Percentiles rank a stretch among this genome's conserved stretches.
phyloP scores from a whole-genome alignment of 2,329 filamentous ascomycete species.

The Cryphonectria radicalis region DNA sequence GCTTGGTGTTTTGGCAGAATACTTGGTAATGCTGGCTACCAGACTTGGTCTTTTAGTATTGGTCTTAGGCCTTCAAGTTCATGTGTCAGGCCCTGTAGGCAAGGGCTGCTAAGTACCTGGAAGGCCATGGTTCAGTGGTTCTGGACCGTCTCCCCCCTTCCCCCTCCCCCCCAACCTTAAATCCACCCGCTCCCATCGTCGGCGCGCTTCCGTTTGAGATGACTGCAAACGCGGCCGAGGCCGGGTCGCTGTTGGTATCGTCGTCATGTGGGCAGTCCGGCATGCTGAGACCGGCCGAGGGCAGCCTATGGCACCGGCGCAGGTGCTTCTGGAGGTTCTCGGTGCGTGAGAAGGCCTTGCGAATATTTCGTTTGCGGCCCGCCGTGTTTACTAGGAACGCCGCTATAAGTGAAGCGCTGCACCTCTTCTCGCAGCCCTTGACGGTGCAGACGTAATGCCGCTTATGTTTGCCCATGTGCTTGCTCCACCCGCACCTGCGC shows the following conservation, averaged over 20 bases:
- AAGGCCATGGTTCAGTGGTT: no score
- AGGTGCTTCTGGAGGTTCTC: conserved; percentile 95
- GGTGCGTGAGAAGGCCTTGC: conserved; percentile 87
- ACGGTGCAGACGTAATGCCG: conserved; percentile 86
- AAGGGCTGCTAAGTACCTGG: no score
- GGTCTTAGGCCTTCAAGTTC: no score
- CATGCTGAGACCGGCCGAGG: conserved; percentile 39
- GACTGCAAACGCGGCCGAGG: conserved; percentile 32
- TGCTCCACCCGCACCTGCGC: conserved; percentile 93
- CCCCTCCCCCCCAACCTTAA: no score
- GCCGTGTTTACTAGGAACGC: conserved; percentile 88
- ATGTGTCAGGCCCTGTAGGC: no score
- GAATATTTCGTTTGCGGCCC: conserved; percentile 88
- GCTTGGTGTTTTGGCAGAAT: no score
- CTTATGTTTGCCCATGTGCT: conserved; percentile 99
- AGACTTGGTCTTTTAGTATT: no score
- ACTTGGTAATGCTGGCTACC: no score
- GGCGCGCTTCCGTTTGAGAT: conserved; percentile 51
- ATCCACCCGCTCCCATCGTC: conserved; percentile 33
- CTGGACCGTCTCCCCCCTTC: no score
- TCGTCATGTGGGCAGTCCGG: conserved; percentile 35
- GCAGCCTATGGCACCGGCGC: conserved; percentile 72
- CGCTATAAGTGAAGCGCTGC: conserved; percentile 92
- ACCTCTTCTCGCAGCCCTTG: conserved; percentile 87
- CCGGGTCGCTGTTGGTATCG: conserved; percentile 52